Evolutionary conservation across 1,139 yeast genomes (phyloP).

Genomic region (Geotrichum fermentans): DNA sequence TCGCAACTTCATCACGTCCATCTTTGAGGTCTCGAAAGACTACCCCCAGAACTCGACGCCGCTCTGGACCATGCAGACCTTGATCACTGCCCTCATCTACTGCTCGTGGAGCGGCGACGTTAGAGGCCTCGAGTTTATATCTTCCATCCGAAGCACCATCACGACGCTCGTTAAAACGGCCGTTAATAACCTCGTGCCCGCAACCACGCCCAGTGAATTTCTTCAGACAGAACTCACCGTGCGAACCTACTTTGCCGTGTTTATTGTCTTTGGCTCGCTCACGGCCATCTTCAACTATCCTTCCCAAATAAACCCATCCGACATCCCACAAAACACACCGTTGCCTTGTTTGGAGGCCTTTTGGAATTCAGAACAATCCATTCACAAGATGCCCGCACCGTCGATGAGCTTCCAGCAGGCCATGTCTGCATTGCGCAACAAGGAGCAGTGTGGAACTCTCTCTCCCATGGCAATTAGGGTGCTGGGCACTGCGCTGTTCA

Average conservation of each 20-base stretch:
- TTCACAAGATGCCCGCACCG: neutral
- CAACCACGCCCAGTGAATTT: slow-evolving; percentile 5
- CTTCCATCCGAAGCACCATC: slow-evolving; percentile 29
- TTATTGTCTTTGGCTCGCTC: slow-evolving; percentile 33
- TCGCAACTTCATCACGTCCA: slow-evolving; percentile 26
- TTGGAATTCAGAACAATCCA: slow-evolving; percentile 27
- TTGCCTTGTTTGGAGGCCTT: slow-evolving; percentile 37
- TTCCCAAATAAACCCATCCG: slow-evolving; percentile 1
- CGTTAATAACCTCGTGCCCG: slow-evolving; percentile 1
- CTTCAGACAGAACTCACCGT: slow-evolving; percentile 30
- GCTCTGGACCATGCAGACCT: slow-evolving; percentile 35
- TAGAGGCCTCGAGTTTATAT: slow-evolving; percentile 33
- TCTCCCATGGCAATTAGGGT: slow-evolving; percentile 19
- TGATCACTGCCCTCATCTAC: slow-evolving; percentile 31
- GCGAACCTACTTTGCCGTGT: slow-evolving; percentile 35
- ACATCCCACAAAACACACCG: slow-evolving; percentile 8
- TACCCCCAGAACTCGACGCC: slow-evolving; percentile 22
- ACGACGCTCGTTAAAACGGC: slow-evolving; percentile 26
- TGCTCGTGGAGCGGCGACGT: slow-evolving; percentile 37
- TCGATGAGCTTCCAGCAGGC: slow-evolving; percentile 1
- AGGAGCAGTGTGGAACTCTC: neutral
- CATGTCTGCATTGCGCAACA: neutral
- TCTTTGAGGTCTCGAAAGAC: slow-evolving; percentile 14
- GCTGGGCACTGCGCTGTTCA: slow-evolving; percentile 13
- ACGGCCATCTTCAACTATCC: slow-evolving; percentile 35